phyloP scores from a whole-genome alignment of 2,329 filamentous ascomycete genomes.

The Fusarium agapanthi region DNA sequence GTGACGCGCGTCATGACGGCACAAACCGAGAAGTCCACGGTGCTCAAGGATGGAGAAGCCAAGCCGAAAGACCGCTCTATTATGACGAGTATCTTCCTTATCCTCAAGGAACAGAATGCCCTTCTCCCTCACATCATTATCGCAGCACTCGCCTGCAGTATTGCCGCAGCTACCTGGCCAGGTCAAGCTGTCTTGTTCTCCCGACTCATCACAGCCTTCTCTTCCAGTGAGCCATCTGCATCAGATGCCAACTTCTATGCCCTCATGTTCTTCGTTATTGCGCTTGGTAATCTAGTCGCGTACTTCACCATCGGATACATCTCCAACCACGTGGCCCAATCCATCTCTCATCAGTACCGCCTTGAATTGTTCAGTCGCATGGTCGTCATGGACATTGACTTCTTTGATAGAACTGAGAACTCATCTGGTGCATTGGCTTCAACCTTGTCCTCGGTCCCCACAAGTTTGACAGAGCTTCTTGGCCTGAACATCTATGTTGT shows the following conservation, averaged over 20 bases:
- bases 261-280: slow-evolving; percentile 44
- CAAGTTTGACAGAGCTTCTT: slow-evolving; percentile 57
- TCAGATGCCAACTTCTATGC: slow-evolving; percentile 49
- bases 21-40: slow-evolving; percentile 1
- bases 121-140: slow-evolving; percentile 10
- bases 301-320: slow-evolving; percentile 35
- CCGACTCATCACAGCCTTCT: slow-evolving; percentile 43
- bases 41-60: neutral
- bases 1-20: neutral
- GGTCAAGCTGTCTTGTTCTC: slow-evolving; percentile 47
- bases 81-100: slow-evolving; percentile 13
- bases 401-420: slow-evolving; percentile 48
- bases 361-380: slow-evolving; percentile 43
- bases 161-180: slow-evolving; percentile 43
- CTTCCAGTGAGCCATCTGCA: neutral
- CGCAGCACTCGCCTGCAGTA: neutral
- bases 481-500: slow-evolving; percentile 54
- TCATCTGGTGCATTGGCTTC: slow-evolving; percentile 46
- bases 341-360: slow-evolving; percentile 38
- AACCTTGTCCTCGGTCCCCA: slow-evolving; percentile 44
- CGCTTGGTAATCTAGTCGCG: slow-evolving; percentile 29
- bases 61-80: neutral
- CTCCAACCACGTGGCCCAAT: slow-evolving; percentile 31
- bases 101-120: slow-evolving; percentile 19
- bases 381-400: slow-evolving; percentile 53